Percentiles rank a stretch among this genome's conserved stretches.
phyloP scores from a whole-genome alignment of 306 rosid genomes.

The Macrotyloma uniflorum region DNA sequence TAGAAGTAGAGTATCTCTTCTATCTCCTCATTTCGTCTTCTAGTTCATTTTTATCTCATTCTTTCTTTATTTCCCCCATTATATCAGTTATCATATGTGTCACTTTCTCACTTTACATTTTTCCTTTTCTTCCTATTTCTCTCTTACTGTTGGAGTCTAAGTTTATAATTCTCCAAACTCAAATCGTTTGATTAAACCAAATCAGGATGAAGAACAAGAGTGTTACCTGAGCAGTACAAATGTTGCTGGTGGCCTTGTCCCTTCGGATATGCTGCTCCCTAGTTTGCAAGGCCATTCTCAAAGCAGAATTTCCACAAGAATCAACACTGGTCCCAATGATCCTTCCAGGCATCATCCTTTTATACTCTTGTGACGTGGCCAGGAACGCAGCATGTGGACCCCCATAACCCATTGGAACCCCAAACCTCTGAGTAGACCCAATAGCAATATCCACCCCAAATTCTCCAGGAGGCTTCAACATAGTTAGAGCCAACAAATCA shows the following conservation, averaged over 20 bases:
- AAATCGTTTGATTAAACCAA: not conserved
- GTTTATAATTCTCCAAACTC: not conserved
- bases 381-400: constrained; percentile 98
- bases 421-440: constrained; percentile 96
- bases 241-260: constrained; percentile 99
- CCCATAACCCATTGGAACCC: constrained; percentile 99
- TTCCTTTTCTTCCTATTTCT: not conserved
- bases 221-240: constrained; percentile 96
- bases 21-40: not conserved
- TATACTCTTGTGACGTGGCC: constrained; percentile 97
- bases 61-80: not conserved
- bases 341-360: constrained; percentile 99
- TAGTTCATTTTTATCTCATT: not conserved
- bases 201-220: not conserved
- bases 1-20: not conserved
- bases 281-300: constrained; percentile 99
- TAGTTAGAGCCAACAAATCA: constrained; percentile 83
- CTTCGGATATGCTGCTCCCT: constrained; percentile 98
- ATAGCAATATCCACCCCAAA: constrained; percentile 95
- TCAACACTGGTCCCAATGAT: constrained; percentile 96
- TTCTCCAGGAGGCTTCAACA: constrained; percentile 96
- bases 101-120: not conserved
- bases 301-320: constrained; percentile 81
- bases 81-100: not conserved
- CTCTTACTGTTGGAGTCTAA: not conserved